A percentile compares a stretch with the other conserved stretches of the same genome.
These are phyloP conservation scores for Yamadazyma atmosphaerica DNA, from an alignment of 1,139 yeast species.

Conservation along the genomic window DNA sequence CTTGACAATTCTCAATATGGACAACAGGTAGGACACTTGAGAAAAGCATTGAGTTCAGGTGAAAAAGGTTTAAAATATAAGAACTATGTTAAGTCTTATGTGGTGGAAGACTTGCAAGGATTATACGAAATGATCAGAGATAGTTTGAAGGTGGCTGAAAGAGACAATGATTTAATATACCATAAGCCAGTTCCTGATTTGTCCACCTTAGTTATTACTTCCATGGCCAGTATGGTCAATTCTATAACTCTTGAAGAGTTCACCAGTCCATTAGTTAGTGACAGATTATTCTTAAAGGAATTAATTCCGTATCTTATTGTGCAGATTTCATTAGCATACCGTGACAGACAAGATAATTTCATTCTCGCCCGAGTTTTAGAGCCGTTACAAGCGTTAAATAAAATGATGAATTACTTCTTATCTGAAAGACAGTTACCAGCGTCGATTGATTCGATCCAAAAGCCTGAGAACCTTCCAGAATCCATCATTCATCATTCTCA, in stretches of 20 bases:
- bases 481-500: slow-evolving; percentile 55
- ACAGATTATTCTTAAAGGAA: slow-evolving; percentile 47
- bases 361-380: slow-evolving; percentile 49
- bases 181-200: slow-evolving; percentile 60
- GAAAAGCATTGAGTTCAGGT: slow-evolving; percentile 32
- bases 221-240: slow-evolving; percentile 56
- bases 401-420: slow-evolving; percentile 45
- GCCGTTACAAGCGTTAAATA: slow-evolving; percentile 54
- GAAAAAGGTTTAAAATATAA: slow-evolving; percentile 39
- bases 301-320: slow-evolving; percentile 68
- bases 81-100: slow-evolving; percentile 43
- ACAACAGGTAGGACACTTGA: slow-evolving; percentile 62
- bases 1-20: slow-evolving; percentile 61
- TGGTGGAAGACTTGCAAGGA: slow-evolving; percentile 49
- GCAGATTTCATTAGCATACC: slow-evolving; percentile 67
- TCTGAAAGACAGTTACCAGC: slow-evolving; percentile 57
- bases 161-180: slow-evolving; percentile 81
- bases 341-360: slow-evolving; percentile 62
- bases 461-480: slow-evolving; percentile 64
- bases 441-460: slow-evolving; percentile 60
- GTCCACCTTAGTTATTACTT: slow-evolving; percentile 32
- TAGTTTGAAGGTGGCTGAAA: slow-evolving; percentile 57
- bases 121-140: slow-evolving; percentile 45
- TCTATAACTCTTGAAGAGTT: slow-evolving; percentile 40
- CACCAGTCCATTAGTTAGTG: slow-evolving; percentile 13